Base-by-base conservation (phyloP, 805 yeast species). In the Candida insectorum region DNA sequence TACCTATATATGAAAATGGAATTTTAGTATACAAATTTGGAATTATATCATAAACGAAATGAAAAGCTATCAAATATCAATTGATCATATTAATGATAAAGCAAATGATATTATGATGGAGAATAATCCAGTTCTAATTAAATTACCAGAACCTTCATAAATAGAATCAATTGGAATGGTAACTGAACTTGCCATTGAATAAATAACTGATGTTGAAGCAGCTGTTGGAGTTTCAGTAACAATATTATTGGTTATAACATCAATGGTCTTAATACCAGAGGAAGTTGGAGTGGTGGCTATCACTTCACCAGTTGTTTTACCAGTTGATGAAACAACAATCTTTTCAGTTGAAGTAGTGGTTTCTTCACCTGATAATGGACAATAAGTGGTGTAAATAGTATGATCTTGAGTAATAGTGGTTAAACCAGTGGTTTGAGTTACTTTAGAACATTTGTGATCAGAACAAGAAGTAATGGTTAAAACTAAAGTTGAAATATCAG, bases 231-330 rank as follows among this genome's bases (percentile, higher is more conserved):
- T 43, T 38, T 63, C 56, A 14, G 72, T 66, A 10, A 56, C 42
- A 28, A 66, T 65, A 47, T 62, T 62, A 45, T 61, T 51, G 17
- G 71, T 60, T 33, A 66, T 65, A n/a, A 65, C 73, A 40, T 66
- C 55, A 26, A 65, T 48, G 30, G 43, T 36, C 26, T 34, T 34
- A 13, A 23, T 24, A 20, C 22, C 23, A 7, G 30, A 19, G 5
- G 36, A 9, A 26, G 46, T 30, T n/a, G 34, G 9, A 15, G 56
- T 50, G 29, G 55, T 52, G 37, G 49, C 51, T 16, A 40, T 27
- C 20, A 54, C 49, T 31, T 30, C 13, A 15, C 43, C 50, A 16
- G 51, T 37, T n/a, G 56, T 48, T 5, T 51, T 31, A 29, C 68
- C 69, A 30, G 64, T 52, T n/a, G n/a, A n/a, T 33, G 69, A 61